Evolutionary conservation across 805 yeast species (phyloP).

Genomic region (Yamadazyma tumulicola): DNA sequence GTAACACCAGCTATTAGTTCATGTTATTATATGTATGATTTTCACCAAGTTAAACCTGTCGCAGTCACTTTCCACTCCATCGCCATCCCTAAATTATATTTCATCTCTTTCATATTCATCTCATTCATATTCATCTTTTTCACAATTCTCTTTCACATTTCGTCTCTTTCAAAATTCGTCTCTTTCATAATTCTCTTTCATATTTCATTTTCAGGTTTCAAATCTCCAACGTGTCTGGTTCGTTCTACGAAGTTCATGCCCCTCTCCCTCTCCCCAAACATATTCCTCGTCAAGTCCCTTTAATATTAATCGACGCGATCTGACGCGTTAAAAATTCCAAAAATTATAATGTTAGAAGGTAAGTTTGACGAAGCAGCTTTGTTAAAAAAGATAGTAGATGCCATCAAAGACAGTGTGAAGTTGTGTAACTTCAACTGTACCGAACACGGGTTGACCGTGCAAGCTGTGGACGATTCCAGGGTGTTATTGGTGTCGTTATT

Average conservation of each 20-base stretch:
- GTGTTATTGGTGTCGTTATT: conserved; percentile 85
- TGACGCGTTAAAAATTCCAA: background rate
- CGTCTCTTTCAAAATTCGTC: too few species aligned
- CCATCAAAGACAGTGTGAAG: conserved; percentile 91
- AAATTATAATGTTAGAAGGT: conserved; percentile 80
- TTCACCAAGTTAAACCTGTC: too few species aligned
- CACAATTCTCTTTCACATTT: too few species aligned
- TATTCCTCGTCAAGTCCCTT: background rate
- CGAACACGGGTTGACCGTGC: conserved; percentile 91
- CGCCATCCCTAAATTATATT: too few species aligned
- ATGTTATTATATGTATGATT: too few species aligned
- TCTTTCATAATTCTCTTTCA: too few species aligned
- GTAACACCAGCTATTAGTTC: too few species aligned
- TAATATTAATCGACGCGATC: background rate
- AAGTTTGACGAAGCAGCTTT: conserved; percentile 90
- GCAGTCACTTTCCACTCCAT: too few species aligned
- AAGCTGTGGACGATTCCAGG: conserved; percentile 97
- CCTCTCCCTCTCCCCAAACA: background rate
- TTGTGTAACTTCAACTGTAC: conserved; percentile 96
- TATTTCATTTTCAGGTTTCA: background rate
- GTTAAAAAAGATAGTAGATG: conserved; percentile 87
- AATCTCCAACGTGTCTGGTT: conserved; percentile 1
- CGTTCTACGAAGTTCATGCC: too few species aligned
- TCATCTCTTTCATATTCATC: too few species aligned
- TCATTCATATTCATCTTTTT: too few species aligned